phyloP scores from a whole-genome alignment of 345 rosid species.

The Mallotus nudiflorus region DNA sequence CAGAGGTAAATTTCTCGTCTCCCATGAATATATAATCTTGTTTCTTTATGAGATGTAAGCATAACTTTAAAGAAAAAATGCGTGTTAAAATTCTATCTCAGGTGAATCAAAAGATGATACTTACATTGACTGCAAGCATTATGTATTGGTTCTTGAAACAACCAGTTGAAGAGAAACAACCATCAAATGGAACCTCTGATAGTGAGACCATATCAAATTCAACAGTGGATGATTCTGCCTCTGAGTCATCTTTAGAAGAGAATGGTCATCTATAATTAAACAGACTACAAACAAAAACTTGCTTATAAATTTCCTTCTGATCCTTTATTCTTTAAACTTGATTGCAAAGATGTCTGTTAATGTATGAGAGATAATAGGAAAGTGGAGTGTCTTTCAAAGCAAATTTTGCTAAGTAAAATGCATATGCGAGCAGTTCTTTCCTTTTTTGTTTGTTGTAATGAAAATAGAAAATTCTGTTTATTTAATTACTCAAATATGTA shows the following conservation, averaged over 20 bases:
- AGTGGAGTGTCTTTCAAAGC: slow-evolving; percentile 29
- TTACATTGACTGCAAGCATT: slow-evolving; percentile 88
- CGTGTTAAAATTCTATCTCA: slow-evolving; percentile 24
- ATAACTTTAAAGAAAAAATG: not conserved
- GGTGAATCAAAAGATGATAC: slow-evolving; percentile 99
- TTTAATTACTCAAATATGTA: no score
- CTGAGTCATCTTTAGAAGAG: slow-evolving; percentile 69
- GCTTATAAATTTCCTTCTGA: not conserved
- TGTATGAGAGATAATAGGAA: slow-evolving; percentile 7
- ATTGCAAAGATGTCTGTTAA: slow-evolving; percentile 32
- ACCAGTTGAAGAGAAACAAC: slow-evolving; percentile 61
- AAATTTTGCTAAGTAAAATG: slow-evolving; percentile 43
- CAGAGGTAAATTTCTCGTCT: slow-evolving; percentile 58
- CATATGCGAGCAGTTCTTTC: slow-evolving; percentile 31
- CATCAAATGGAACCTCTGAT: slow-evolving; percentile 55
- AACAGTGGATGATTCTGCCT: slow-evolving; percentile 80
- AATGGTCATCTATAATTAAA: slow-evolving; percentile 36
- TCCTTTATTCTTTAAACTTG: slow-evolving; percentile 17
- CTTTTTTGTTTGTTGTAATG: not conserved
- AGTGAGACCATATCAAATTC: slow-evolving; percentile 70
- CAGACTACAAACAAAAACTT: not conserved
- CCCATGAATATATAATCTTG: no score
- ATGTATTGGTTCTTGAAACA: slow-evolving; percentile 92
- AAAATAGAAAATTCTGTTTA: no score
- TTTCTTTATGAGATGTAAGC: no score